Base-by-base conservation (phyloP, 2,329 filamentous ascomycete genomes). In the Neodidymelliopsis sp. region DNA sequence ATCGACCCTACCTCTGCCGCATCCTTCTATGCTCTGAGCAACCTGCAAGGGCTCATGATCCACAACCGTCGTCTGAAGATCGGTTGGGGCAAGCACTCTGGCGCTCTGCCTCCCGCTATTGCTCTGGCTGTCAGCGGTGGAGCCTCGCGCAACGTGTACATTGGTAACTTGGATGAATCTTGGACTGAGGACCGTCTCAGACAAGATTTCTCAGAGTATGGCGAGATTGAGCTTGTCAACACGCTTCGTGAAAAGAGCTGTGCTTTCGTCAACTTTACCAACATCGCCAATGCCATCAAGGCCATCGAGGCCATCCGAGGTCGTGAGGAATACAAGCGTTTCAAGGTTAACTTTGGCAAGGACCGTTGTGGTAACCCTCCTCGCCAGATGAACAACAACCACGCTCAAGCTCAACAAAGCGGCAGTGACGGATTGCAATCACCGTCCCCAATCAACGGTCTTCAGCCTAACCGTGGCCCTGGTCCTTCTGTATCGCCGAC, bases 321-420 rank as follows among this genome's bases (percentile, higher is more conserved):
- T 68, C 91, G 92, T 70, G 94, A 97, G 31, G 94, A 99, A 69
- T 99, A 99, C 81, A 90, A 87, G 75, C 86, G 94, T 65, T 99
- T 99, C 85, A 99, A 99, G 83, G 93, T 99, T 73, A 99, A 99
- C 79, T 99, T 99, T 71, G 94, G 94, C 75, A 99, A 99, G 79
- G 94, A 99, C 71, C 87, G 94, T 47, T 99, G 94, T 67, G 94
- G 94, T 60, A 99, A 99, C 77, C 89, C 94, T 41, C 94, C 94
- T 33, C 87, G 94, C 53, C 94, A 97, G 77, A 83, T 90, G 59
- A 84, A 87, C 72, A 83, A 69, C 54, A 77, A 79, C 54, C 73
- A 78, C 40, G 79, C 81, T 59, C 78, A 88, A 60, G 79, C 81
- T 42, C 87, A 87, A 49, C 88, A 90, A 42, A 83, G 77, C 52